These are phyloP conservation scores for Adansonia digitata DNA, from an alignment of 345 rosid genomes.

Conservation along the genomic window DNA sequence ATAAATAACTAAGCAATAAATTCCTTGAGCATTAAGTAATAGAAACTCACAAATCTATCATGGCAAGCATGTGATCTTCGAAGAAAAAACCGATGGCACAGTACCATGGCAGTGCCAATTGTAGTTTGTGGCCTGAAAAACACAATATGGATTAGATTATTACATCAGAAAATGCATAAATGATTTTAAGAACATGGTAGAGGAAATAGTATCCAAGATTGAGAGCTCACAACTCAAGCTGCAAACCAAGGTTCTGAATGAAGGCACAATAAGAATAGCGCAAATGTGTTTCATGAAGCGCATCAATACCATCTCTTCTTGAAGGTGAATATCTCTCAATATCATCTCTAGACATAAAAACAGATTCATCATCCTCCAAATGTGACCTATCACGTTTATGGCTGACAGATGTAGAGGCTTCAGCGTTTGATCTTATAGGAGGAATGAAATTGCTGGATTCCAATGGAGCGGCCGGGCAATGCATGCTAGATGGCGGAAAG, in stretches of 20 bases:
- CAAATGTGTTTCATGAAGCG: constrained; percentile 55
- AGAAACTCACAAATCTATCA: constrained; percentile 68
- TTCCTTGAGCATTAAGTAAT: background rate
- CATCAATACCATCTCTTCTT: constrained; percentile 80
- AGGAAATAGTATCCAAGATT: background rate
- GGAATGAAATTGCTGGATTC: constrained; percentile 23
- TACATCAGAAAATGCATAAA: background rate
- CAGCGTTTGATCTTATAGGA: constrained; percentile 30
- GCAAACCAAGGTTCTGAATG: constrained; percentile 61
- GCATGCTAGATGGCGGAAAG: constrained; percentile 16
- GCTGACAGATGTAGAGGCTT: constrained; percentile 26
- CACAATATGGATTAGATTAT: background rate
- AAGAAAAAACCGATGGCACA: constrained; percentile 73
- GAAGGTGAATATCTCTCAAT: constrained; percentile 75
- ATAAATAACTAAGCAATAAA: background rate
- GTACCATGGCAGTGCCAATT: constrained; percentile 70
- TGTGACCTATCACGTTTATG: constrained; percentile 56
- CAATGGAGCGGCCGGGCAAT: constrained; percentile 22
- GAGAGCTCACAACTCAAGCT: constrained; percentile 60
- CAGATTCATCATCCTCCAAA: constrained; percentile 57
- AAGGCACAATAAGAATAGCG: constrained; percentile 76
- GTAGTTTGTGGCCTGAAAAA: constrained; percentile 72
- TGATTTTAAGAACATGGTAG: no score
- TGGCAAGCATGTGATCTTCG: constrained; percentile 83
- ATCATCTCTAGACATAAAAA: constrained; percentile 66